A percentile compares a stretch with the other conserved stretches of the same genome.
These are phyloP conservation scores for Torulaspora globosa DNA, from an alignment of 1,139 yeast species.

Conservation along the genomic window DNA sequence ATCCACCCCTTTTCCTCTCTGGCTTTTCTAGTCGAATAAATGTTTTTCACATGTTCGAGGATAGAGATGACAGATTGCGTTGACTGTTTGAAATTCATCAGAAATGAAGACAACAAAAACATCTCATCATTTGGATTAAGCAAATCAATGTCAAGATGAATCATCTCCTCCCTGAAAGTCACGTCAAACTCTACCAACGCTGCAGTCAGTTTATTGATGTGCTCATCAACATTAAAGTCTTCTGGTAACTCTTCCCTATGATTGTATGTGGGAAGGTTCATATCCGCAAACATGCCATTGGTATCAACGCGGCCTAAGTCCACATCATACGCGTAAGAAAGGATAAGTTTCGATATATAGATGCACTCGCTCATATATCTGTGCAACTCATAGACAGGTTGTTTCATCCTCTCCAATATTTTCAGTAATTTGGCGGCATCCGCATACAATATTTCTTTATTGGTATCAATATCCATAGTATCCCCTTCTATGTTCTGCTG, in stretches of 20 bases:
- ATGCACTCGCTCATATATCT: conserved; percentile 37
- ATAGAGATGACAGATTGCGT: conserved; percentile 37
- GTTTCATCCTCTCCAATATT: conserved; percentile 36
- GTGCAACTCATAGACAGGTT: conserved; percentile 38
- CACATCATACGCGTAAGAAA: conserved; percentile 44
- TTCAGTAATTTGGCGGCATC: conserved; percentile 36
- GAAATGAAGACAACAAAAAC: conserved; percentile 46
- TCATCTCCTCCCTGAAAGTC: conserved; percentile 35
- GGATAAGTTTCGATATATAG: conserved; percentile 34
- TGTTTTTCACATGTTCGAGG: conserved; percentile 35
- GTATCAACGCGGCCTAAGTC: conserved; percentile 23
- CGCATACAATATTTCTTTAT: conserved; percentile 39
- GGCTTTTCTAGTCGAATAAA: conserved; percentile 36
- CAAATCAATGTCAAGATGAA: conserved; percentile 30
- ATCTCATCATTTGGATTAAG: conserved; percentile 47
- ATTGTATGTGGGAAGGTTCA: conserved; percentile 11
- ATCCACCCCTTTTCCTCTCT: conserved; percentile 39
- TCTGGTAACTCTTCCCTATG: conserved; percentile 22
- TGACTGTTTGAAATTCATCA: conserved; percentile 45
- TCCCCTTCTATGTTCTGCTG: conserved; percentile 19
- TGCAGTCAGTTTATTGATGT: conserved; percentile 29
- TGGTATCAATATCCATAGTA: conserved; percentile 19
- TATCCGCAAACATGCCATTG: conserved; percentile 24
- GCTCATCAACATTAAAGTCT: conserved; percentile 33
- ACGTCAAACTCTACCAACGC: conserved; percentile 39